These are phyloP conservation scores for Suillus fuscotomentosus DNA, from an alignment of 768 basidiomycete genomes.

Conservation along the genomic window DNA sequence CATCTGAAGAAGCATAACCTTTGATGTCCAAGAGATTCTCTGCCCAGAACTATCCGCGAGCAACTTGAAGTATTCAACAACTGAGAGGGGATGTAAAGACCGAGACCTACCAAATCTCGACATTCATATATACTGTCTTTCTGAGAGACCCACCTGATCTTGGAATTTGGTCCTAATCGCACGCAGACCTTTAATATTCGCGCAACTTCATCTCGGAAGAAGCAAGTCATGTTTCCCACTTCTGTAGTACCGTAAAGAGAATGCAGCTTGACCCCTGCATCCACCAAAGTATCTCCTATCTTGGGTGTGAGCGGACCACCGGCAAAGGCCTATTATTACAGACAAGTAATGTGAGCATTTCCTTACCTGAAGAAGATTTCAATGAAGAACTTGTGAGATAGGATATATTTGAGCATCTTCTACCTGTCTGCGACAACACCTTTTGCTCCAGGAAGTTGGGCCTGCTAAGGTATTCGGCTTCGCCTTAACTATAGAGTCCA, in stretches of 20 bases:
- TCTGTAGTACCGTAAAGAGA: constrained; percentile 41
- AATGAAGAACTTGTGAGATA: constrained; percentile 7
- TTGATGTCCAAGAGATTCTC: constrained; percentile 36
- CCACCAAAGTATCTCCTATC: constrained; percentile 34
- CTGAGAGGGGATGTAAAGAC: not conserved
- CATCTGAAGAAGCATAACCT: constrained; percentile 45
- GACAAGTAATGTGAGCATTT: not conserved
- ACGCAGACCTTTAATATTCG: constrained; percentile 35
- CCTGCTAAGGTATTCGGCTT: constrained; percentile 13
- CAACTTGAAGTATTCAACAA: not conserved
- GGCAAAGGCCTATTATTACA: constrained; percentile 24
- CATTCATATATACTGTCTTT: constrained; percentile 38
- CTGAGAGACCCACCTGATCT: constrained; percentile 34
- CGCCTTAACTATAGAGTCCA: constrained; percentile 18
- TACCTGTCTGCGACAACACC: constrained; percentile 17
- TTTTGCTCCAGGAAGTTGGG: constrained; percentile 17
- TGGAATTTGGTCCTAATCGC: constrained; percentile 20
- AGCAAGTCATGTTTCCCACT: constrained; percentile 21
- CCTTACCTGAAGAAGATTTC: not conserved
- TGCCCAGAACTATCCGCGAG: constrained; percentile 24
- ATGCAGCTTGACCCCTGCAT: constrained; percentile 32
- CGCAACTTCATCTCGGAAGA: constrained; percentile 14
- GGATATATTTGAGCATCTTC: constrained; percentile 17
- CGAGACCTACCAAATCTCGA: constrained; percentile 33
- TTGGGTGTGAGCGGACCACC: constrained; percentile 38